A percentile compares a stretch with the other conserved stretches of the same genome.
These are phyloP conservation scores for Pythium scleroteichum DNA, from an alignment of 352 stramenopile species.

Conservation along the genomic window DNA sequence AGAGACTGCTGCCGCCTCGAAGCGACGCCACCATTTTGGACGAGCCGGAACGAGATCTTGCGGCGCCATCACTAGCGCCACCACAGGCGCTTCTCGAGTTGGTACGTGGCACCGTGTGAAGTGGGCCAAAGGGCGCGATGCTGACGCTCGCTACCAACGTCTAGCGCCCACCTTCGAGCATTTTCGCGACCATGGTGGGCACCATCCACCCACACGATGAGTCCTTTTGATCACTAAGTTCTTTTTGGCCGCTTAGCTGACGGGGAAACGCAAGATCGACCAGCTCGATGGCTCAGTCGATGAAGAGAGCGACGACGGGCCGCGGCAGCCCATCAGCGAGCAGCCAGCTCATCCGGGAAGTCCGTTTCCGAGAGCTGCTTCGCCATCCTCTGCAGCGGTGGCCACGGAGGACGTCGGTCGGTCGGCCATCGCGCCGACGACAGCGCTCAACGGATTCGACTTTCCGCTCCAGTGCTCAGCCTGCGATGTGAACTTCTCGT, in stretches of 20 bases:
- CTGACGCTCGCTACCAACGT: not conserved
- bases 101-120: slow-evolving; percentile 3
- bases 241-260: not conserved
- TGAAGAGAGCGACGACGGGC: not conserved
- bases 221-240: not conserved
- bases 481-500: slow-evolving; percentile 19
- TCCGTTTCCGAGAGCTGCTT: too few species aligned
- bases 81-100: slow-evolving; percentile 7
- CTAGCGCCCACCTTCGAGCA: slow-evolving; percentile 16
- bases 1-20: too few species aligned
- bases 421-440: slow-evolving; percentile 3
- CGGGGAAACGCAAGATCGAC: slow-evolving; percentile 21
- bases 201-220: too few species aligned
- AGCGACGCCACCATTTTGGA: not conserved
- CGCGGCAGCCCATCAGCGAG: too few species aligned
- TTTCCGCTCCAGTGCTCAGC: slow-evolving; percentile 26
- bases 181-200: slow-evolving; percentile 29
- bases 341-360: too few species aligned
- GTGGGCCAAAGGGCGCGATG: too few species aligned
- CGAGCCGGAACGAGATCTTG: not conserved
- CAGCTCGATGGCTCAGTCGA: slow-evolving; percentile 23
- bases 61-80: not conserved
- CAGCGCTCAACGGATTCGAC: slow-evolving; percentile 7
- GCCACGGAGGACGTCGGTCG: not conserved
- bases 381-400: not conserved